Conservation (phyloP, 2,329 filamentous ascomycete genomes). For the Pseudomassariella vexata region DNA sequence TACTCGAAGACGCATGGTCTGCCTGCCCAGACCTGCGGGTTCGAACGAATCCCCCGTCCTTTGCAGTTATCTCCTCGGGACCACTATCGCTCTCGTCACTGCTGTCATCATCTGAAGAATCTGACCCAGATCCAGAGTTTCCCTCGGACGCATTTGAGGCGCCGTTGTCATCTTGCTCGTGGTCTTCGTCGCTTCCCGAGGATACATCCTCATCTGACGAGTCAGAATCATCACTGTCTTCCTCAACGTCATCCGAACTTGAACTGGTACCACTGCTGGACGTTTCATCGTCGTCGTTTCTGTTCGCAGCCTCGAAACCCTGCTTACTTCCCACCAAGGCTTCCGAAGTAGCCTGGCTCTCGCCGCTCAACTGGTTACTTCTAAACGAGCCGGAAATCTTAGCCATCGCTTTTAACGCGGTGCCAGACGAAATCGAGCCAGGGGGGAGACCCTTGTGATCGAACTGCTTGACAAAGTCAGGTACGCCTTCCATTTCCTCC, state of each 20-base stretch:
- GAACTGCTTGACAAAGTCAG: slow-evolving; percentile 23
- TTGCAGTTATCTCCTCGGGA: slow-evolving; percentile 15
- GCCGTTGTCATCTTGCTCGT: neutral
- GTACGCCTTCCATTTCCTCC: slow-evolving; percentile 20
- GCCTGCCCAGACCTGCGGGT: too few relatives aligned
- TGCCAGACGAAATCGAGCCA: slow-evolving; percentile 31
- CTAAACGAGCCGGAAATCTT: slow-evolving; percentile 23
- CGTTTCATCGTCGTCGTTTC: slow-evolving; percentile 12
- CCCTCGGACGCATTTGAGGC: neutral
- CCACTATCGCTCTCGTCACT: slow-evolving; percentile 18
- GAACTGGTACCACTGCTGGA: slow-evolving; percentile 20
- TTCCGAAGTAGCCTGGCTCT: slow-evolving; percentile 18
- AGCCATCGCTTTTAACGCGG: slow-evolving; percentile 27
- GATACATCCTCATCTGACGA: slow-evolving; percentile 9
- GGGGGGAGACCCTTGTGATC: slow-evolving; percentile 32
- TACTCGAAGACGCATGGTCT: neutral
- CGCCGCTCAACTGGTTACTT: slow-evolving; percentile 16
- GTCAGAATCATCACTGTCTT: slow-evolving; percentile 5
- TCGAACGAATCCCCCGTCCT: neutral
- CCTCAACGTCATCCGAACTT: slow-evolving; percentile 16
- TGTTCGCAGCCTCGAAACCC: slow-evolving; percentile 10
- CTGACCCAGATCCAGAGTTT: neutral
- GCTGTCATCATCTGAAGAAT: slow-evolving; percentile 12
- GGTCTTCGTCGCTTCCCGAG: slow-evolving; percentile 13
- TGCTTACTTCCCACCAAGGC: slow-evolving; percentile 10